Conservation (phyloP, 1,284 basidiomycete species). For the Cryptococcus sp. region DNA sequence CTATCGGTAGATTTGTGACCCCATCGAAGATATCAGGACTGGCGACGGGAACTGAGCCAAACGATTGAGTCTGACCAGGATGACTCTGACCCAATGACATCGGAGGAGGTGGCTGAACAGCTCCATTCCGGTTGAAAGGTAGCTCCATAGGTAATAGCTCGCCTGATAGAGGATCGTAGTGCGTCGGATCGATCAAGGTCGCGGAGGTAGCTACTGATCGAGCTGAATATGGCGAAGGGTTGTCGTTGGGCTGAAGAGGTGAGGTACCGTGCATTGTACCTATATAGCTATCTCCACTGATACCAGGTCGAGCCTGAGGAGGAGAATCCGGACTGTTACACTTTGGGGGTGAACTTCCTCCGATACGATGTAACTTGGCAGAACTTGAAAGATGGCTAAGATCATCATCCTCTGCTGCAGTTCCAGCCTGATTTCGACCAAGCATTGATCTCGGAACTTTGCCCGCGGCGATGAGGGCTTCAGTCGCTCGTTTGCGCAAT, state of each 20-base stretch:
- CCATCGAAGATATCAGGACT: no score
- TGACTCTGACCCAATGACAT: neutral
- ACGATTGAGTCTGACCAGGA: neutral
- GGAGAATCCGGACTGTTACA: neutral
- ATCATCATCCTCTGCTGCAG: neutral
- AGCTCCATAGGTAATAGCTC: neutral
- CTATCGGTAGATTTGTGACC: no score
- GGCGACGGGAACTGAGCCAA: no score
- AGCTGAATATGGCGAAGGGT: neutral
- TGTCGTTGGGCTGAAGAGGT: neutral
- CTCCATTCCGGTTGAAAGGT: neutral
- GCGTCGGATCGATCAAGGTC: neutral
- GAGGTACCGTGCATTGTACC: neutral
- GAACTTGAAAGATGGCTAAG: neutral
- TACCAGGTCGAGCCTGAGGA: neutral
- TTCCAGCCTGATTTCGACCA: neutral
- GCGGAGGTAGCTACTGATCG: slow-evolving; percentile 1
- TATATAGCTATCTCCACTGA: neutral
- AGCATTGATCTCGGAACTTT: neutral
- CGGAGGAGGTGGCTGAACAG: slow-evolving; percentile 1
- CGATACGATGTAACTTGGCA: neutral
- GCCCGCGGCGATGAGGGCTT: slow-evolving; percentile 16
- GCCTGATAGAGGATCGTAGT: neutral
- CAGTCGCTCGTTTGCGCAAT: slow-evolving; percentile 35
- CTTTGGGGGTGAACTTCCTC: neutral